Evolutionary conservation across 139 green algal species (phyloP), one percentile per base, ranked within the genome.

Genomic region (Trebouxia sp.): DNA sequence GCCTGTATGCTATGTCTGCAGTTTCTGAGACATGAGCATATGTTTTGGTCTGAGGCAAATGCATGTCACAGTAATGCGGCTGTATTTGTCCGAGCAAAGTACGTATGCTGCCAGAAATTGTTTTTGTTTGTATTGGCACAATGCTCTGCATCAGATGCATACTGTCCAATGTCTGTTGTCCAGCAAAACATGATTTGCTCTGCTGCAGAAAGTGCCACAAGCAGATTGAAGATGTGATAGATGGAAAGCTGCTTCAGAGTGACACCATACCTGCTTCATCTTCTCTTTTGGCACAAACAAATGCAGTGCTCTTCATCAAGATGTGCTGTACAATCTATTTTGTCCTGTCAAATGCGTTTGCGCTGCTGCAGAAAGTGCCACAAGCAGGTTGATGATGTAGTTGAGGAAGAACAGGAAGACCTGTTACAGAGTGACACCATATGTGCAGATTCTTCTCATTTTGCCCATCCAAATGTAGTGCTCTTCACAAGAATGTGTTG

Each of bases 141-240:
- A 17, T 17, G 15, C 47, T 11, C 20, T 53, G 4, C 1, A 53
- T 17, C 47, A 53, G 14, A 26, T 2, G 14, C n/a, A n/a, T 14
- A 17, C 3, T 5, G 20, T 6, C 15, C 14, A 26, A 26, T 14
- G 14, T 53, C 14, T 17, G 14, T 12, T 38, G 22, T 5, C 14
- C 11, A 26, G 26, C 14, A 26, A 67, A 26, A 41, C 38, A 4
- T 24, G 5, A n/a, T 0, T 43, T 35, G n/a, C n/a, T n/a, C n/a
- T n/a, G n/a, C n/a, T 38, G 37, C 32, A 72, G 75, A 51, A 41
- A 7, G 14, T 65, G 41, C 6, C 50, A 43, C 24, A 20, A 69
- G 24, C 20, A 50, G 51, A 53, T 80, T 72, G 75, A 69, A 14
- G 75, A 43, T 72, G 75, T 80, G 53, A 22, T 77, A 14, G 51